Evolutionary conservation across 441 rosid genomes (phyloP), one percentile per base, ranked within the genome.

Genomic region (Arabidopsis hybrid): DNA sequence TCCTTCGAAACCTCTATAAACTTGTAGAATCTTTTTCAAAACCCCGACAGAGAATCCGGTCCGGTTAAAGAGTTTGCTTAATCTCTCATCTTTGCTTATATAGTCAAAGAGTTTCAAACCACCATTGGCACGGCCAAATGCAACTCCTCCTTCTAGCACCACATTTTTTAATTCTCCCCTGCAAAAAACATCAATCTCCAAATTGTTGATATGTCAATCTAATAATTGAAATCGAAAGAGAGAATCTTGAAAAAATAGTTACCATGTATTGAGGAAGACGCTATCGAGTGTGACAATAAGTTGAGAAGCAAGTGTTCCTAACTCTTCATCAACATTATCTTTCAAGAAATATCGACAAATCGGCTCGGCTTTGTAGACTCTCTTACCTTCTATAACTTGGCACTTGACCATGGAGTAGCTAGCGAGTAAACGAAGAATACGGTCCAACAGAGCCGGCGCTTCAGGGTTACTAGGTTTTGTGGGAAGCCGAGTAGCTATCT

Each of bases 11-110:
- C 82, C 82, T 47, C 35, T 21, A 12, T 75, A 79, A 40, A 47
- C 45, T 36, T 65, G 56, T 2, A 79, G 49, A 46, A 79, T 26
- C 45, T 59, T 59, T 3, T 55, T 67, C 34, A 75, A 6, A 3
- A 71, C 26, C 2, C 65, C 43, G 1, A 36, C 61, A 1, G 72
- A 57, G 60, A 64, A 62, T 50, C 75, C 82, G 5, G 75, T 67
- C 78, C 80, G 67, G 61, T 81, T 85, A 76, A 83, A 83, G 38
- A 65, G 60, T 12, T 62, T 71, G 57, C 74, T 83, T 56, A 79
- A 65, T 67, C 77, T 75, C 10, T 60, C 67, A 65, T 81, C 78
- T 38, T 40, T 53, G 29, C 70, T 65, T 1, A 70, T 34, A 16
- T 71, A 81, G 18, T 78, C 78, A 10, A 75, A 78, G 6, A 63